Evolutionary conservation across 2,329 filamentous ascomycete genomes (phyloP).

Genomic region (Colletotrichum shisoi): DNA sequence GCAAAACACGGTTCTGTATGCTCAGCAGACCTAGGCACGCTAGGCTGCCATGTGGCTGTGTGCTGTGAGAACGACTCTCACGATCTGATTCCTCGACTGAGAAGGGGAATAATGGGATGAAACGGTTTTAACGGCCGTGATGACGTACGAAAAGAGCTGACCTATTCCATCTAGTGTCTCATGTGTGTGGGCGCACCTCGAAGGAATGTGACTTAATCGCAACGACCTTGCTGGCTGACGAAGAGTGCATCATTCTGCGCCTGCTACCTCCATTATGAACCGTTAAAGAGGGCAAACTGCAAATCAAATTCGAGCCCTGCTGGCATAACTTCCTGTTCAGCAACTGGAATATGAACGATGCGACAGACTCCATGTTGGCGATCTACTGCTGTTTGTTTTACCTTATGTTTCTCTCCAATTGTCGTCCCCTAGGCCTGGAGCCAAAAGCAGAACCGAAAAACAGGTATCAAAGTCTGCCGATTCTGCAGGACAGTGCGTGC

Average conservation of each 20-base stretch:
- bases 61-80: neutral
- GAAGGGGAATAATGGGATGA: slow-evolving; percentile 14
- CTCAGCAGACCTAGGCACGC: too few species aligned
- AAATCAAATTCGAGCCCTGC: neutral
- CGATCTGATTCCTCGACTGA: slow-evolving; percentile 1
- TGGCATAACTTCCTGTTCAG: neutral
- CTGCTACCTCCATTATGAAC: neutral
- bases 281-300: neutral
- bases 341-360: neutral
- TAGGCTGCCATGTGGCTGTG: too few species aligned
- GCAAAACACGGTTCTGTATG: too few species aligned
- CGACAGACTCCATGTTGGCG: neutral
- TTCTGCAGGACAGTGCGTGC: neutral
- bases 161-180: slow-evolving; percentile 26
- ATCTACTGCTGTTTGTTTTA: neutral
- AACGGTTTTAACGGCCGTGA: slow-evolving; percentile 20
- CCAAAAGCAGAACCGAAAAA: slow-evolving; percentile 25
- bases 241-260: neutral
- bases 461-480: neutral
- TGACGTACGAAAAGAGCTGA: slow-evolving; percentile 16
- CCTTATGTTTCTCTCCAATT: too few species aligned
- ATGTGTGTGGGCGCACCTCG: slow-evolving; percentile 32
- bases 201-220: slow-evolving; percentile 4
- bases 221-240: neutral
- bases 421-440: neutral